Evolutionary conservation across 805 yeast genomes (phyloP).

Genomic region (Grigorovia yakushimaensis): DNA sequence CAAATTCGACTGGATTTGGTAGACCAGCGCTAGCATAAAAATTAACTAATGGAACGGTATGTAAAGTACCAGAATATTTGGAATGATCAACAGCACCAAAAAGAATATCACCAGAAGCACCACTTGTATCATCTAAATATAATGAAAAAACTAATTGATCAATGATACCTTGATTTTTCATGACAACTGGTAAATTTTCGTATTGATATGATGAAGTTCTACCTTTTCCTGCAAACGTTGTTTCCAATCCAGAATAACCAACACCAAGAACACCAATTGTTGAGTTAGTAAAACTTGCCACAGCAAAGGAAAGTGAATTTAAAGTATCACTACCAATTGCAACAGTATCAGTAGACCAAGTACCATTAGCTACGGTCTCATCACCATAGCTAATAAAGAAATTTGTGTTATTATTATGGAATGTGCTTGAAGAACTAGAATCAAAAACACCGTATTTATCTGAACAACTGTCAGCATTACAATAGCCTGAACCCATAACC

Average conservation of each 20-base stretch:
- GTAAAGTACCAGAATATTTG: slow-evolving; percentile 46
- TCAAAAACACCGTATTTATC: slow-evolving; percentile 33
- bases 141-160: slow-evolving; percentile 49
- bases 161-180: slow-evolving; percentile 49
- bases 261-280: slow-evolving; percentile 40
- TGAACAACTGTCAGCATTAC: slow-evolving; percentile 45
- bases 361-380: slow-evolving; percentile 34
- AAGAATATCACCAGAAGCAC: slow-evolving; percentile 41
- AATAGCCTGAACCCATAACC: slow-evolving; percentile 34
- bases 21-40: slow-evolving; percentile 8
- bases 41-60: slow-evolving; percentile 43
- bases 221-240: slow-evolving; percentile 34
- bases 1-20: slow-evolving; percentile 11
- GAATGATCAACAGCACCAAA: slow-evolving; percentile 65
- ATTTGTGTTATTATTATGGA: slow-evolving; percentile 23
- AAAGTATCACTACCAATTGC: slow-evolving; percentile 13
- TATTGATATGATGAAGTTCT: slow-evolving; percentile 33
- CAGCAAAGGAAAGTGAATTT: slow-evolving; percentile 12
- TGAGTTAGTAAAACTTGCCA: slow-evolving; percentile 25
- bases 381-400: slow-evolving; percentile 47
- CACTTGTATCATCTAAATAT: slow-evolving; percentile 38
- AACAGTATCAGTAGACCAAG: slow-evolving; percentile 52
- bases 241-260: slow-evolving; percentile 50
- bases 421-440: slow-evolving; percentile 14
- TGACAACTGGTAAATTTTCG: slow-evolving; percentile 53